phyloP scores from a whole-genome alignment of 1,284 basidiomycete genomes.

The Bondarzewia mesenterica region DNA sequence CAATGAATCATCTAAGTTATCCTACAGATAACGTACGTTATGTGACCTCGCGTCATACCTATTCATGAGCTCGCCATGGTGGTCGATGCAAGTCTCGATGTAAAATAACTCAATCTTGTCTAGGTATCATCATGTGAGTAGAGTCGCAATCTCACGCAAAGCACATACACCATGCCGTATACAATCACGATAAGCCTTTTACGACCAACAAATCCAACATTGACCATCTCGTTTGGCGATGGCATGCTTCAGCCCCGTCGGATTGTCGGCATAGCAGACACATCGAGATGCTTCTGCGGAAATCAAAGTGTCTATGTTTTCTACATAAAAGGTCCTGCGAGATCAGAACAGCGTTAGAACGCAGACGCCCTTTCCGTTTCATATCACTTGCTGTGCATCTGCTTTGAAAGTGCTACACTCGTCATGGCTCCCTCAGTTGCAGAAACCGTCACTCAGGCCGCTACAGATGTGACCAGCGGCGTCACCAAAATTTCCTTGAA shows the following conservation, averaged over 20 bases:
- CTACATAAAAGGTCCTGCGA: no score
- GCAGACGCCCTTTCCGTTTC: no score
- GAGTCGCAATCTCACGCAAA: conserved; percentile 1
- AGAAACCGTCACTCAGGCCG: conserved; percentile 9
- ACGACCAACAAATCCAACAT: not conserved
- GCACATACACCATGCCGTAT: not conserved
- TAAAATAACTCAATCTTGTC: no score
- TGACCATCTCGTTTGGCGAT: conserved; percentile 3
- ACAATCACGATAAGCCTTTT: conserved; percentile 2
- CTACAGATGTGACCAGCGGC: not conserved
- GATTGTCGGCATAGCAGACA: no score
- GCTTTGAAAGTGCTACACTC: no score
- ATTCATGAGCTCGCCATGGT: conserved; percentile 1
- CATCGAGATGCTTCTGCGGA: no score
- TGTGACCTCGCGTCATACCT: not conserved
- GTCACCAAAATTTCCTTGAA: conserved; percentile 9
- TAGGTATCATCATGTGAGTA: not conserved
- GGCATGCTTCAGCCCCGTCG: conserved; percentile 4
- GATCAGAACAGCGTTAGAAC: no score
- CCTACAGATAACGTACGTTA: no score
- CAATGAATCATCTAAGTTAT: no score
- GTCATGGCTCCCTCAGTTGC: conserved; percentile 15
- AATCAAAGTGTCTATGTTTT: no score
- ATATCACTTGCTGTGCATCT: no score
- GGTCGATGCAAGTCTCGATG: no score